Evolutionary conservation across 306 rosid genomes (phyloP).

Genomic region (Malus domestica): ASM211411v1 NC_041805.1:8597501-8598000

Average conservation of each 20-base stretch:
- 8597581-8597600: slow-evolving; percentile 12
- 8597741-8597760: slow-evolving; percentile 31
- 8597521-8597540: slow-evolving; percentile 26
- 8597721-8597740: slow-evolving; percentile 48
- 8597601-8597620: slow-evolving; percentile 27
- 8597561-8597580: slow-evolving; percentile 13
- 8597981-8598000: background rate
- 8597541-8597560: slow-evolving; percentile 29
- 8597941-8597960: no score
- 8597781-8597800: slow-evolving; percentile 35
- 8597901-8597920: no score
- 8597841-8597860: background rate
- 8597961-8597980: no score
- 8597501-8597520: background rate
- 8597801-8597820: slow-evolving; percentile 29
- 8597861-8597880: no score
- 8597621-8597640: slow-evolving; percentile 27
- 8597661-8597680: slow-evolving; percentile 41
- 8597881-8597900: no score
- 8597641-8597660: slow-evolving; percentile 43
- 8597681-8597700: slow-evolving; percentile 33
- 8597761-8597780: slow-evolving; percentile 36
- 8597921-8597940: no score
- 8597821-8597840: slow-evolving; percentile 35
- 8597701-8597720: slow-evolving; percentile 41